Percentiles rank a stretch among this genome's conserved stretches.
Evolutionary conservation across 148 eudicot species (phyloP).

Genomic region (Suaeda aralocaspica): DNA sequence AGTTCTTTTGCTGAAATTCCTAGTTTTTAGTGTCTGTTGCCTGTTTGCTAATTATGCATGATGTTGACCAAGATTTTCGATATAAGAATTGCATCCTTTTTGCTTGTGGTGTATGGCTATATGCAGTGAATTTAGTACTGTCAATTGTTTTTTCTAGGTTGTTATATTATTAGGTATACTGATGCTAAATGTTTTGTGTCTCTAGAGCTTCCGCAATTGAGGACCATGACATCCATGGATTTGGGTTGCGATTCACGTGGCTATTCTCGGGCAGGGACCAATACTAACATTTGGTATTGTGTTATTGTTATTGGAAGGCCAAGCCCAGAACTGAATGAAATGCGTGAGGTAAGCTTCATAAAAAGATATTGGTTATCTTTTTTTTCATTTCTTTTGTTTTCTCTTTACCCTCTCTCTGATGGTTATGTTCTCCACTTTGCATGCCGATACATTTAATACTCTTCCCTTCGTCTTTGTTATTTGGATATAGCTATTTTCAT

Average conservation of each 20-base stretch:
- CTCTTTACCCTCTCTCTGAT: too few relatives aligned
- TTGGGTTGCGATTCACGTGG: constrained; percentile 88
- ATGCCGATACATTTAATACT: too few relatives aligned
- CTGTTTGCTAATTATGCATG: neutral
- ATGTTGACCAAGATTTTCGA: neutral
- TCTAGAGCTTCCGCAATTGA: constrained; percentile 81
- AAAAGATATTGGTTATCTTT: neutral
- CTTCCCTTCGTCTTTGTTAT: too few relatives aligned
- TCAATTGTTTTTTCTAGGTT: neutral
- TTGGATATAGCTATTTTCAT: too few relatives aligned
- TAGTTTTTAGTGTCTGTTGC: neutral
- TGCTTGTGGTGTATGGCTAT: neutral
- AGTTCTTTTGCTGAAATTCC: neutral
- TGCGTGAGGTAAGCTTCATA: constrained; percentile 77
- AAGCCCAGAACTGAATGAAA: constrained; percentile 67
- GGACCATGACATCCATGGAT: constrained; percentile 84
- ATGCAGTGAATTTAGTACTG: neutral
- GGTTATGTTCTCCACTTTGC: too few relatives aligned
- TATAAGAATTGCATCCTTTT: too few relatives aligned
- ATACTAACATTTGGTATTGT: constrained; percentile 75
- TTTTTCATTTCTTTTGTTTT: too few relatives aligned
- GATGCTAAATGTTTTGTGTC: constrained; percentile 10
- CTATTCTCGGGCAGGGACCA: constrained; percentile 73
- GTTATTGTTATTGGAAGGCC: constrained; percentile 76
- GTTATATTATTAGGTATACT: neutral